Evolutionary conservation across 306 rosid species (phyloP).

Genomic region (Vigna nakashimae): DNA sequence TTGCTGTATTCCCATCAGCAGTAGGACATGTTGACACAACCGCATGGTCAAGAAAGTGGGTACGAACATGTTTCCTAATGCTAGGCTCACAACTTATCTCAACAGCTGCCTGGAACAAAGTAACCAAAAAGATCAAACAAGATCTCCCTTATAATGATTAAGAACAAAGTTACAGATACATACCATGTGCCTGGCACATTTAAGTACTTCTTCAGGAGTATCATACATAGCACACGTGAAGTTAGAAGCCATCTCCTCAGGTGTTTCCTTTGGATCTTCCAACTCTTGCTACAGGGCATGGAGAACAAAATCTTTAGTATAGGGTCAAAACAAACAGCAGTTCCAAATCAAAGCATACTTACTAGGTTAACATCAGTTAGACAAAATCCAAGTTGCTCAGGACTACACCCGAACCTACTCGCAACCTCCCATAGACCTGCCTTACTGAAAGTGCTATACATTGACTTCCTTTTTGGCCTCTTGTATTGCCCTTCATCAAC

Average conservation of each 20-base stretch:
- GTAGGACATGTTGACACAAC: slow-evolving; percentile 93
- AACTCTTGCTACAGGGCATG: slow-evolving; percentile 69
- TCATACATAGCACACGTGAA: slow-evolving; percentile 88
- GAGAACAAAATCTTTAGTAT: slow-evolving; percentile 35
- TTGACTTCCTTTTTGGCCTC: slow-evolving; percentile 91
- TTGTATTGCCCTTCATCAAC: slow-evolving; percentile 95
- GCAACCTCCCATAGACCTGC: slow-evolving; percentile 99
- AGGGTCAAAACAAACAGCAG: slow-evolving; percentile 37
- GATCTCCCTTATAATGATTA: slow-evolving; percentile 10
- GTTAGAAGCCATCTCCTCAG: slow-evolving; percentile 96
- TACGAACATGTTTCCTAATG: slow-evolving; percentile 87
- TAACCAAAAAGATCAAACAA: slow-evolving; percentile 18
- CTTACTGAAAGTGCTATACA: slow-evolving; percentile 75
- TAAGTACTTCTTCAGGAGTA: slow-evolving; percentile 90
- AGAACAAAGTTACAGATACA: slow-evolving; percentile 27
- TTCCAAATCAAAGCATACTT: slow-evolving; percentile 45
- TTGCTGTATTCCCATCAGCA: slow-evolving; percentile 70
- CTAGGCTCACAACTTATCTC: slow-evolving; percentile 99
- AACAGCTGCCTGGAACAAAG: slow-evolving; percentile 84
- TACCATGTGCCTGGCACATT: slow-evolving; percentile 98
- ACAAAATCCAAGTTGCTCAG: slow-evolving; percentile 94
- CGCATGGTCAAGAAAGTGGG: slow-evolving; percentile 82
- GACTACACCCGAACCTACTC: slow-evolving; percentile 89
- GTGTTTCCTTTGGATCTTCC: slow-evolving; percentile 97
- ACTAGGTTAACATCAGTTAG: slow-evolving; percentile 78